Base-by-base conservation (phyloP, 2,329 filamentous ascomycete genomes). In the Aplosporella prunicola region DNA sequence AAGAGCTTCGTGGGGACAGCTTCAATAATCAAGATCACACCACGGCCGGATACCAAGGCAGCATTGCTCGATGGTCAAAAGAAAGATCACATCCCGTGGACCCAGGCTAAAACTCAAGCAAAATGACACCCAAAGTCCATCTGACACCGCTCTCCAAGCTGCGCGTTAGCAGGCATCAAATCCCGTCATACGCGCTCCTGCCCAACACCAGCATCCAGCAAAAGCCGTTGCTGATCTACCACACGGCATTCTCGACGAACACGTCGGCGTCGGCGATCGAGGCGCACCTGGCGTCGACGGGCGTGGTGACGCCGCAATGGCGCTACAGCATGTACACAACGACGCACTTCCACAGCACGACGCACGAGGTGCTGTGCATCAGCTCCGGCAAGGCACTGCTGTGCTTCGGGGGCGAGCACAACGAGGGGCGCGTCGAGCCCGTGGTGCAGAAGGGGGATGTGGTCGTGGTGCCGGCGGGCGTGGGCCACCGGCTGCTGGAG, bases 161-260 rank as follows among this genome's bases (percentile, higher is more conserved):
- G 40, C 60, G 60, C 20, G 62, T 81, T n/a, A 72, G 72, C 24
- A 66, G 61, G 13, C 69, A 78, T 52, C 61, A 67, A 17, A 82
- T 84, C 41, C 71, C 76, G 4, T 59, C 69, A 9, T 69, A 76
- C 55, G 53, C 57, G 17, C 59, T 65, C 5, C 66, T 76, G 23
- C 78, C 80, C 14, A 84, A 84, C 53, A 80, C 76, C 25, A 74
- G 72, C 5, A 68, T 80, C 38, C 72, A 77, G 49, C 59, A 68
- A 38, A 76, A 75, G 44, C 78, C 78, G 1, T 66, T 84, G 17
- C 52, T 81, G 29, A 75, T 82, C 52, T 83, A 83, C 57, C 76
- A 78, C 51, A 62, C 59, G 10, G 72, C 66, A 23, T 80, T 82
- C 47, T 53, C 60, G 4, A 47, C 57, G 3, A 50, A 51, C 5